Base-by-base conservation (phyloP, 768 basidiomycete species). In the Phanerodontia chrysosporium region DNA sequence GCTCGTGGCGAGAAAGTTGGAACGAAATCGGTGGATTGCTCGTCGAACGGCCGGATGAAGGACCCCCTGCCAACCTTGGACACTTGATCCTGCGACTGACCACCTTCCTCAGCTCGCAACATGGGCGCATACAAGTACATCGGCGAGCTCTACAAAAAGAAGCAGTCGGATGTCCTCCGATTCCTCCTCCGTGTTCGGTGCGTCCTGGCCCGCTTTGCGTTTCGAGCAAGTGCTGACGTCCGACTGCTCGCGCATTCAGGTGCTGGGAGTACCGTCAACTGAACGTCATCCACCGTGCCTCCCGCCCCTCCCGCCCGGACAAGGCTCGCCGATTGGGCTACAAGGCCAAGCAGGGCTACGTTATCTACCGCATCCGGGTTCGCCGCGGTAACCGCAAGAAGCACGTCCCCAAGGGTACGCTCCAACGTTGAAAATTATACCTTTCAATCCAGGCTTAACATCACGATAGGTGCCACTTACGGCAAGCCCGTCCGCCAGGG, bases 281-380 rank as follows among this genome's bases (percentile, higher is more conserved):
- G 70, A 94, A 97, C 69, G 94, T 99, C 66, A 92, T 98, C 73
- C 96, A 98, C 81, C 91, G 97, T 68, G 96, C 95, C 48, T 95
- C 95, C 64, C 92, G 96, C 62, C 96, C 97, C 49, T 98, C 96
- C 49, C 91, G 97, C 71, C 97, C 97, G 57, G 97, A 99, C 82
- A 99, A 98, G 83, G 97, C 97, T 63, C 91, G 97, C 73, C 89
- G 95, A 65, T 81, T 99, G 62, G 97, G 97, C 51, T 99, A 98
- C 87, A 99, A 98, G 82, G 95, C 97, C 74, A 99, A 99, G 85
- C 97, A 99, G 78, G 97, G 97, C 69, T 99, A 94, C 73, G 89
- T 98, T 65, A 77, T 99, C 79, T 99, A 99, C 81, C 92, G 97
- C 69, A 80, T 99, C 68, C 92, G 97, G 66, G 96, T 99, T 65